phyloP scores from a whole-genome alignment of 2,329 filamentous ascomycete species.

The Calonectria honghensis region DNA sequence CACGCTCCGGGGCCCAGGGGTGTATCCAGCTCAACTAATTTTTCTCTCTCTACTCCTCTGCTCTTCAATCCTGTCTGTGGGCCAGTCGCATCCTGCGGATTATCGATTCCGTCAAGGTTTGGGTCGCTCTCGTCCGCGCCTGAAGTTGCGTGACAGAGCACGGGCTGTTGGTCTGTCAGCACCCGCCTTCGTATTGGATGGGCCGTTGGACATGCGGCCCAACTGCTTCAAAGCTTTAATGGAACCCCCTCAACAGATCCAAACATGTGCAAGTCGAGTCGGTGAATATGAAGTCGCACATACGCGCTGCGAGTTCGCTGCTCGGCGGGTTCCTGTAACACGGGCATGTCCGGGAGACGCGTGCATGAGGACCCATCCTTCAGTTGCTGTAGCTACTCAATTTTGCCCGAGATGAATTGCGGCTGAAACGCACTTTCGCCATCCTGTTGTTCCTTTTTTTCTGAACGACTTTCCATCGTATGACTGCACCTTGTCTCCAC shows the following conservation, averaged over 20 bases:
- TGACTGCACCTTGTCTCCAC: conserved; percentile 15
- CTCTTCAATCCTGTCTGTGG: not conserved
- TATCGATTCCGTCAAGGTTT: not conserved
- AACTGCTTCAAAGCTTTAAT: conserved; percentile 13
- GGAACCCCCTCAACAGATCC: not conserved
- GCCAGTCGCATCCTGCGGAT: conserved; percentile 20
- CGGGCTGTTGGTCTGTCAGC: conserved; percentile 1
- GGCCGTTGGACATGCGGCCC: conserved; percentile 1
- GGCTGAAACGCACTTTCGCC: not conserved
- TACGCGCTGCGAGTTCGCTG: conserved; percentile 23
- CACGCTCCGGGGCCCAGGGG: conserved; percentile 8
- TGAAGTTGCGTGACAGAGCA: conserved; percentile 16
- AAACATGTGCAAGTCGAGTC: not conserved
- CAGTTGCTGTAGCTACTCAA: conserved; percentile 24
- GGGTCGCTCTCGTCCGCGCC: not conserved
- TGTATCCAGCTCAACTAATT: not conserved
- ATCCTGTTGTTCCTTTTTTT: not conserved
- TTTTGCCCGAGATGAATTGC: not conserved
- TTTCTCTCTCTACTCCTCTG: not conserved
- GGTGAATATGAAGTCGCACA: conserved; percentile 37
- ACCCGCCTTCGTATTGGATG: not conserved
- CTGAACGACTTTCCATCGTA: conserved; percentile 23
- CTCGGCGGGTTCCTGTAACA: conserved; percentile 35
- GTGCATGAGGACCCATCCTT: not conserved
- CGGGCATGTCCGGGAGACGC: conserved; percentile 34